Percentiles rank a stretch among this genome's conserved stretches.
phyloP scores from a whole-genome alignment of 1,284 basidiomycete genomes.

The Abortiporus biennis region DNA sequence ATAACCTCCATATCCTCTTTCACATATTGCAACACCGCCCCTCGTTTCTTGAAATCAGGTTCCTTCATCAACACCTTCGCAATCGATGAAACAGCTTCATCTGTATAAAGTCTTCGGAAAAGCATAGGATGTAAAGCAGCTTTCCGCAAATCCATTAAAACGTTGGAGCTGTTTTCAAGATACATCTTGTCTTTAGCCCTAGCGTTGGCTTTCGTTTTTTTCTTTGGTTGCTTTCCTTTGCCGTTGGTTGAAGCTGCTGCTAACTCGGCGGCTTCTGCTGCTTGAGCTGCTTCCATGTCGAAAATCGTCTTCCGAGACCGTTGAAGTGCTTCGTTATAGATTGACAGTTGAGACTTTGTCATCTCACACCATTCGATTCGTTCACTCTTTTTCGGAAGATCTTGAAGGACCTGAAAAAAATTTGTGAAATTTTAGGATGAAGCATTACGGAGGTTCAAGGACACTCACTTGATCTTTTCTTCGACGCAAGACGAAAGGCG shows the following conservation, averaged over 20 bases:
- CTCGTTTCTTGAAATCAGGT: constrained; percentile 79
- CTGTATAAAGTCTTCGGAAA: constrained; percentile 82
- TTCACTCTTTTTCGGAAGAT: constrained; percentile 90
- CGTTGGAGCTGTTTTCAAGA: constrained; percentile 78
- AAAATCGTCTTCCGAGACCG: constrained; percentile 81
- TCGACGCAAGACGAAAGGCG: constrained; percentile 93
- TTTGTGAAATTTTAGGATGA: neutral
- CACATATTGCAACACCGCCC: constrained; percentile 74
- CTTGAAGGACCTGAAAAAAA: constrained; percentile 72
- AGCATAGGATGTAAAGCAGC: constrained; percentile 96
- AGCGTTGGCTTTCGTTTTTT: constrained; percentile 38
- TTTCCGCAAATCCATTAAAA: constrained; percentile 94
- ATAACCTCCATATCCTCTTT: constrained; percentile 93
- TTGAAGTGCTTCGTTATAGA: constrained; percentile 84
- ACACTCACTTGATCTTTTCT: constrained; percentile 80
- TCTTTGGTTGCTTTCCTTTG: constrained; percentile 34
- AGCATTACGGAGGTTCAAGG: constrained; percentile 3
- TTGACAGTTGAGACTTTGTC: constrained; percentile 76
- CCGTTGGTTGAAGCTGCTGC: constrained; percentile 24
- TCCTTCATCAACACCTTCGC: constrained; percentile 86
- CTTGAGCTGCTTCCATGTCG: constrained; percentile 37
- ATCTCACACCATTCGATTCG: constrained; percentile 93
- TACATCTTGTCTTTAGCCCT: constrained; percentile 64
- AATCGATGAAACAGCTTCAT: constrained; percentile 69
- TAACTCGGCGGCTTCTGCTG: constrained; percentile 18